Evolutionary conservation across 2,329 filamentous ascomycete species (phyloP).

Genomic region (Colletotrichum australisinense): DNA sequence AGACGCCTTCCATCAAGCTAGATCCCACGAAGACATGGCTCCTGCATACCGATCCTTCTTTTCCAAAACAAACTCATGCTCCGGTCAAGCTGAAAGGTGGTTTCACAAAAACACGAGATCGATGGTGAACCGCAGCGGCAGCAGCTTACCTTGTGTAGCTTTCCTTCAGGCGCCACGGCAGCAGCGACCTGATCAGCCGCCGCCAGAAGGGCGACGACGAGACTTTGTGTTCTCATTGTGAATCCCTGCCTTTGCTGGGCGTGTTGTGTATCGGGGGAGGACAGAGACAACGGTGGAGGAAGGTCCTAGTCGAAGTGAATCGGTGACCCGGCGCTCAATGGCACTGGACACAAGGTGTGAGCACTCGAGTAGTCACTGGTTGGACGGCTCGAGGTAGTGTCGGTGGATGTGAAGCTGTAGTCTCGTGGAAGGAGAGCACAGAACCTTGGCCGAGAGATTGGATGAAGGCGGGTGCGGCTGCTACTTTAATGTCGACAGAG

Average conservation of each 20-base stretch:
- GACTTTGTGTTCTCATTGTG: conserved; percentile 25
- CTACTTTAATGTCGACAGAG: conserved; percentile 27
- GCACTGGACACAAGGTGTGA: not conserved
- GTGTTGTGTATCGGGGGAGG: not conserved
- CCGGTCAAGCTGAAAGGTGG: not conserved
- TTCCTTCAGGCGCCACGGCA: not conserved
- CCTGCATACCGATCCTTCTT: not conserved
- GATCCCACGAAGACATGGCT: not conserved
- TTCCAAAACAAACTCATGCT: not conserved
- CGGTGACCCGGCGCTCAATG: not conserved
- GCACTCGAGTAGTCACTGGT: not conserved
- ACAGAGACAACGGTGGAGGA: not conserved
- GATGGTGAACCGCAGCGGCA: not conserved
- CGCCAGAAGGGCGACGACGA: conserved; percentile 23
- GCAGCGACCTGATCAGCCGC: conserved; percentile 20
- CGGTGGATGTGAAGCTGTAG: conserved; percentile 4
- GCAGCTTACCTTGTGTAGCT: conserved; percentile 30
- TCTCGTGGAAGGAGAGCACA: conserved; percentile 5
- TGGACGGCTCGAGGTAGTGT: not conserved
- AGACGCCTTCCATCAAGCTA: not conserved
- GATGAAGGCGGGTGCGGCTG: conserved; percentile 13
- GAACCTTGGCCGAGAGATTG: not conserved
- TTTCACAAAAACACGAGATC: not conserved
- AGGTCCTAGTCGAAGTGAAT: not conserved
- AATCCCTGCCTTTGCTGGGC: not conserved